Base-by-base conservation (phyloP, 805 yeast species). In the Kodamaea hsintzibuensis region DNA sequence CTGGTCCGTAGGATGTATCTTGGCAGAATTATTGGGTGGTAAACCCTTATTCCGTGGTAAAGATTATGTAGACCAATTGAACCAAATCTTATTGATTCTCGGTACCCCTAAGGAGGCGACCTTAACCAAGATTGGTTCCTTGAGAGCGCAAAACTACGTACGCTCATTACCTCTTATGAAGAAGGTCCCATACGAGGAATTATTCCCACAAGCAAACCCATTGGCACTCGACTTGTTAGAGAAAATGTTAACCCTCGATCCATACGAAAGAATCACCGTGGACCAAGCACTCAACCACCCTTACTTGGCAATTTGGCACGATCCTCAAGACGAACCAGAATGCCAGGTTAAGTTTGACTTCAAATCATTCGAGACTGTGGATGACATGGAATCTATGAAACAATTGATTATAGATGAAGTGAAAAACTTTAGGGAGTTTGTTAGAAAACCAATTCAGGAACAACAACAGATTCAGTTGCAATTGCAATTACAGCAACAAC, bases 1-100 rank as follows among this genome's bases (percentile, higher is more conserved):
- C 54, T 95, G 99, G 99, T 91, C 98, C 0, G 96, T 95, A 17
- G 99, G 99, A 2, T 95, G 99, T 73, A 92, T 95, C 55, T 74
- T 95, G 52, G 99, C 98, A 1, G 99, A 95, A 68, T 79, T 95
- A 57, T 73, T 95, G 16, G 96, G 96, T 2, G 92, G 98, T 0
- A 83, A 83, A 62, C 97, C 99, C 1, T 79, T 95, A 18, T 95
- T 95, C 74, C 88, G 93, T 60, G 99, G 99, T 3, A 89, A 88
- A 67, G 98, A 95, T 73, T 95, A 93, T 67, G 97, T 93, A 30
- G 96, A 95, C 68, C 99, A 95, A 70, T 77, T 95, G 66, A 89
- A 89, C 65, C 91, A 91, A 73, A 93, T 93, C 50, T 74, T 95
- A 53, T 82, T 87, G 64, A 85, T 90, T 25, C 77, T 95, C 56